phyloP scores from a whole-genome alignment of 345 rosid genomes.

The Populus alba region DNA sequence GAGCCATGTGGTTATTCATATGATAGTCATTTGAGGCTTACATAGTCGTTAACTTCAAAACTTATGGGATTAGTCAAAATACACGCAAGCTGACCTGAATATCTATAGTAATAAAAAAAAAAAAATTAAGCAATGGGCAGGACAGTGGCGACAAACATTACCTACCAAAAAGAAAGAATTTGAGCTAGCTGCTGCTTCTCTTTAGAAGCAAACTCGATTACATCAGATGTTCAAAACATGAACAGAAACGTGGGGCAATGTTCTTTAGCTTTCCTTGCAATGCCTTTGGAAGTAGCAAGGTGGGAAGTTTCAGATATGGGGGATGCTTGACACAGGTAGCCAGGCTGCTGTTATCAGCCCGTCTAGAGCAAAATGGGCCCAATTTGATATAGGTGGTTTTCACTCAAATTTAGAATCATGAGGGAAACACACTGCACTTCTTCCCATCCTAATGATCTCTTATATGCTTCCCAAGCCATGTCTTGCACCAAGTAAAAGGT shows the following conservation, averaged over 20 bases:
- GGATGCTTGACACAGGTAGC: constrained; percentile 8
- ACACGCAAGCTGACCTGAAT: too few relatives aligned
- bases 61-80: too few relatives aligned
- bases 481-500: background rate
- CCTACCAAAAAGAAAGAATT: too few relatives aligned
- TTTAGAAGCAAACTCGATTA: too few relatives aligned
- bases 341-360: constrained; percentile 2
- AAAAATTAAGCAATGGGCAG: too few relatives aligned
- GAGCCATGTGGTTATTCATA: too few relatives aligned
- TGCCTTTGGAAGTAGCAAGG: constrained; percentile 28
- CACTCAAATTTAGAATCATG: constrained; percentile 42
- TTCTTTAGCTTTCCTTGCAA: constrained; percentile 28
- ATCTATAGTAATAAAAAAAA: too few relatives aligned
- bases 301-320: background rate
- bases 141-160: too few relatives aligned
- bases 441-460: constrained; percentile 70
- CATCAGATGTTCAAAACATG: background rate
- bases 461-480: constrained; percentile 90
- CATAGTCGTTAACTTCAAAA: too few relatives aligned
- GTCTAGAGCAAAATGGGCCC: constrained; percentile 31
- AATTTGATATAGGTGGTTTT: constrained; percentile 34
- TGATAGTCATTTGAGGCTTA: too few relatives aligned
- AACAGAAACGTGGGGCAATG: background rate
- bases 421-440: constrained; percentile 70
- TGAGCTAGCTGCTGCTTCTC: too few relatives aligned